phyloP scores from a whole-genome alignment of 2,329 filamentous ascomycete genomes.

The Colletotrichum liaoningense region DNA sequence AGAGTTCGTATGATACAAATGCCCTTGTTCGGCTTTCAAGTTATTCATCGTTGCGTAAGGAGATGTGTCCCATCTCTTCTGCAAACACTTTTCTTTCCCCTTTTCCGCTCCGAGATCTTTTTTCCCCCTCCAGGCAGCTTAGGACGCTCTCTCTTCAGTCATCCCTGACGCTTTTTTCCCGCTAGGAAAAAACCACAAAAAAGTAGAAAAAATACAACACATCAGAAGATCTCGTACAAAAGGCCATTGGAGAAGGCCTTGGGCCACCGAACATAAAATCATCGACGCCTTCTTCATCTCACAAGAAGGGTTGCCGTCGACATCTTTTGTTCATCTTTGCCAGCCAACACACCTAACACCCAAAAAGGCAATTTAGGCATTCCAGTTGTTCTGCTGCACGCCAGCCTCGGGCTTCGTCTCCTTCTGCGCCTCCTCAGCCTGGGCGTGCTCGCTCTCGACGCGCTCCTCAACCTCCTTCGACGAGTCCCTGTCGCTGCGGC shows the following conservation, averaged over 20 bases:
- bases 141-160: neutral
- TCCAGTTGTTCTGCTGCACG: conserved; percentile 33
- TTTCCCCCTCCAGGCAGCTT: neutral
- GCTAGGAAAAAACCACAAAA: neutral
- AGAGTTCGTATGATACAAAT: conserved; percentile 3
- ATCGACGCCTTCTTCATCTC: neutral
- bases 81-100: neutral
- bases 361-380: conserved; percentile 5
- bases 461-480: neutral
- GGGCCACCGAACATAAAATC: neutral
- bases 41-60: neutral
- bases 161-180: neutral
- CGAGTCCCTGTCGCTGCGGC: neutral
- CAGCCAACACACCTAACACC: neutral
- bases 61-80: neutral
- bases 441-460: conserved; percentile 13
- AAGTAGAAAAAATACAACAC: neutral
- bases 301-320: neutral
- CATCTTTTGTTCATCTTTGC: neutral
- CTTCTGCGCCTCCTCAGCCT: conserved; percentile 24
- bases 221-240: neutral
- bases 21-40: neutral
- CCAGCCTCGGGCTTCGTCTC: conserved; percentile 30
- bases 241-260: neutral
- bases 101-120: neutral